Conservation (phyloP, 495 filamentous ascomycete genomes). For the Neurospora cerealis region DNA sequence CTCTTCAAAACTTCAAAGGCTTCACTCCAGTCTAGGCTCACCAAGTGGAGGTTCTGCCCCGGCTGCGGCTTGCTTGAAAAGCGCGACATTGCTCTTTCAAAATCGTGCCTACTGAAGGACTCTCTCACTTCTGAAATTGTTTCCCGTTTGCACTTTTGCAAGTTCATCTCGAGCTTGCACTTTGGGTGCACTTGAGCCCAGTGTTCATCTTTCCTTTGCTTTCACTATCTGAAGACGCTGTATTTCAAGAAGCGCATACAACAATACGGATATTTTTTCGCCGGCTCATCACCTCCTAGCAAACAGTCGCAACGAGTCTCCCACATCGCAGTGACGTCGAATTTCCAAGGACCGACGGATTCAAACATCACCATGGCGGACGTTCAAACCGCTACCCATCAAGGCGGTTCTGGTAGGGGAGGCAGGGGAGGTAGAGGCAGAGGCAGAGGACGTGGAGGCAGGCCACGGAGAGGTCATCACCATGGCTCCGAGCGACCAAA, state of each 20-base stretch:
- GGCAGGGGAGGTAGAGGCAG: constrained; percentile 12
- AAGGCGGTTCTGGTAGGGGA: constrained; percentile 13
- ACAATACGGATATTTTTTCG: constrained; percentile 4
- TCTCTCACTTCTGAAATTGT: not conserved
- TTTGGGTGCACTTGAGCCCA: not conserved
- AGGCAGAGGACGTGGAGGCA: constrained; percentile 1
- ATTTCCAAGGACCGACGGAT: not conserved
- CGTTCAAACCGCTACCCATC: constrained; percentile 2
- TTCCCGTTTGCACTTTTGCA: not conserved
- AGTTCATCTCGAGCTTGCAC: not conserved
- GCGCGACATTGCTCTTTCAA: not conserved
- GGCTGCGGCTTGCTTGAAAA: not conserved
- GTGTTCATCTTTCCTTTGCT: not conserved
- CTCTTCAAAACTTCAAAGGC: not conserved
- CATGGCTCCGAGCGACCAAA: not conserved
- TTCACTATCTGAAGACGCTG: constrained; percentile 34
- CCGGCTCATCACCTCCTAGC: not conserved
- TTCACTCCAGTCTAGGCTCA: not conserved
- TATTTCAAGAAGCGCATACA: constrained; percentile 44
- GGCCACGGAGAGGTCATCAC: constrained; percentile 3
- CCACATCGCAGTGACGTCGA: not conserved
- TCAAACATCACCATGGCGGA: constrained; percentile 11
- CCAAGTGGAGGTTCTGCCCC: not conserved
- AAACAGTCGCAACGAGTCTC: not conserved
- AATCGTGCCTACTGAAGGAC: not conserved